phyloP scores from a whole-genome alignment of 2,329 filamentous ascomycete genomes.

The Chaetomiaceae sp. region DNA sequence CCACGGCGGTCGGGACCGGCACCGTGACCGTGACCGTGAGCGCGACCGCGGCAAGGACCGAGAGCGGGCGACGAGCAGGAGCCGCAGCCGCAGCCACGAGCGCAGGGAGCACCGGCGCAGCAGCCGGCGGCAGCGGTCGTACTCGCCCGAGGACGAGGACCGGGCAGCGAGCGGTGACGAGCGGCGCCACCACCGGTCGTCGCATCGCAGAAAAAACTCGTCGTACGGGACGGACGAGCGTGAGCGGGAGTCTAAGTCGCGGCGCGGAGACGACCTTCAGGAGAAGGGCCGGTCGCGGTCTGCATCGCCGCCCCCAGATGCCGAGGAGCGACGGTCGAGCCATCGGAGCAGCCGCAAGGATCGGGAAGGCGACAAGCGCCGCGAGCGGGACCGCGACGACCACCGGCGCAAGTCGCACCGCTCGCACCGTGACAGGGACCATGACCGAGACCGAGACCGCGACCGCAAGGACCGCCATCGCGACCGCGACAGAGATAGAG shows the following conservation, averaged over 20 bases:
- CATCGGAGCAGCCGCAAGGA: conserved; percentile 51
- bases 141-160: conserved; percentile 39
- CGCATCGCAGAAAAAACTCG: conserved; percentile 37
- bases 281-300: conserved; percentile 54
- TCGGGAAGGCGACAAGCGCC: conserved; percentile 36
- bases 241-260: conserved; percentile 35
- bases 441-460: conserved; percentile 28
- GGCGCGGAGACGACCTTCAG: conserved; percentile 27
- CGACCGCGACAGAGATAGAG: conserved; percentile 28
- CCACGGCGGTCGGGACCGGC: conserved; percentile 7
- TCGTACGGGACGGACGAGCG: conserved; percentile 40
- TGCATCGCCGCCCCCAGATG: conserved; percentile 45
- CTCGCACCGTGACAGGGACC: conserved; percentile 37
- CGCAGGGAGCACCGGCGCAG: conserved; percentile 42
- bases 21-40: conserved; percentile 20
- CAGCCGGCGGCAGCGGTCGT: conserved; percentile 50
- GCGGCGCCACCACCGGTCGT: conserved; percentile 42
- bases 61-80: conserved; percentile 13
- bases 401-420: conserved; percentile 29
- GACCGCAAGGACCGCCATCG: conserved; percentile 29
- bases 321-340: conserved; percentile 49
- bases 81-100: conserved; percentile 37
- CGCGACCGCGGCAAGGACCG: conserved; percentile 11
- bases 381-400: conserved; percentile 36
- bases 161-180: conserved; percentile 42